Evolutionary conservation across 202 grass and related monocot species (phyloP).

Genomic region (Elaeis oleifera): DNA sequence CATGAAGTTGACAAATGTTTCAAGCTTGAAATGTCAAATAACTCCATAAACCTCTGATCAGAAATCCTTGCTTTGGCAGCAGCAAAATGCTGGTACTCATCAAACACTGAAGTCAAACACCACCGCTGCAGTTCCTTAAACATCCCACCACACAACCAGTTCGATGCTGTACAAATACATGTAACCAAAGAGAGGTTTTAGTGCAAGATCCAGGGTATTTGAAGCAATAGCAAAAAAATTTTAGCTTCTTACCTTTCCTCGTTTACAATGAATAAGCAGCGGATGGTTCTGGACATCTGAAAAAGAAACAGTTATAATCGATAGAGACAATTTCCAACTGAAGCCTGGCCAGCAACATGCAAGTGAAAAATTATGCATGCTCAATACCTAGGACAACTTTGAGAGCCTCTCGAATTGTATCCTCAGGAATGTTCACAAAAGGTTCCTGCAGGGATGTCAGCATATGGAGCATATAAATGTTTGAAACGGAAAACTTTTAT

Average conservation of each 20-base stretch:
- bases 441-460: constrained; percentile 39
- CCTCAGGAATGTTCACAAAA: constrained; percentile 58
- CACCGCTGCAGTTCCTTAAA: constrained; percentile 73
- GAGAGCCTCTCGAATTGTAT: constrained; percentile 60
- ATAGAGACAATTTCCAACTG: too few relatives aligned
- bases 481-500: background rate
- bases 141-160: constrained; percentile 84
- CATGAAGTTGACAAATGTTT: constrained; percentile 25
- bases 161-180: constrained; percentile 45
- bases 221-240: background rate
- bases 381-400: constrained; percentile 64
- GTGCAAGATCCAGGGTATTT: too few relatives aligned
- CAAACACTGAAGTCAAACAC: constrained; percentile 73
- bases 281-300: constrained; percentile 72
- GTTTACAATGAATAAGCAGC: constrained; percentile 82
- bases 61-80: constrained; percentile 78
- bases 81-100: constrained; percentile 74
- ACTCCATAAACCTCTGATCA: constrained; percentile 83
- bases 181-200: too few relatives aligned
- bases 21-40: constrained; percentile 69
- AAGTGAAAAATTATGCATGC: background rate
- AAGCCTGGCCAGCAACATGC: too few relatives aligned
- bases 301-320: constrained; percentile 13
- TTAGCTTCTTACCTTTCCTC: constrained; percentile 52
- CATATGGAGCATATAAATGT: constrained; percentile 1